Conservation (phyloP, 306 rosid genomes). For the Vigna mungo region DNA sequence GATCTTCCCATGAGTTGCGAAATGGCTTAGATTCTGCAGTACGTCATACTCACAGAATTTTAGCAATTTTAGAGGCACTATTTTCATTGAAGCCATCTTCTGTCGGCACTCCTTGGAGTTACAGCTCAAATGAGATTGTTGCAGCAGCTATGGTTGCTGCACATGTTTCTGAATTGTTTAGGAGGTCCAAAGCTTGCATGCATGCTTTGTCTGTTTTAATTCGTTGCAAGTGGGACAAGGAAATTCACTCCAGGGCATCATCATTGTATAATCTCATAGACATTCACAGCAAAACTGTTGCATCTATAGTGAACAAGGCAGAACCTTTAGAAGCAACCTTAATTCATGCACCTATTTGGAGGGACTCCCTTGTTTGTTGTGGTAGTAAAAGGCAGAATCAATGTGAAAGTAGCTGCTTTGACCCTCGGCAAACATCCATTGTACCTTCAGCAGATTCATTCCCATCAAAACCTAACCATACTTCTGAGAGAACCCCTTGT, state of each 20-base stretch:
- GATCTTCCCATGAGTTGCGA: conserved; percentile 63
- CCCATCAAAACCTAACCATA: conserved; percentile 52
- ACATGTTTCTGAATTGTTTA: conserved; percentile 91
- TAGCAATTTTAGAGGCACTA: conserved; percentile 89
- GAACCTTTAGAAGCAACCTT: conserved; percentile 91
- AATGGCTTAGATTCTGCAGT: conserved; percentile 81
- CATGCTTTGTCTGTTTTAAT: conserved; percentile 87
- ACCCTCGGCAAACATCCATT: conserved; percentile 60
- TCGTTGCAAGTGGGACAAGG: conserved; percentile 92
- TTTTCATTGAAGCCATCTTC: conserved; percentile 93
- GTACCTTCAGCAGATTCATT: conserved; percentile 45
- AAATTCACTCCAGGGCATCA: conserved; percentile 86
- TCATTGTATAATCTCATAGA: conserved; percentile 92
- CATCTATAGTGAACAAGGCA: conserved; percentile 87
- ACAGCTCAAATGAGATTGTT: conserved; percentile 95
- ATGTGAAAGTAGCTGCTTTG: conserved; percentile 58
- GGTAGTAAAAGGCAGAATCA: conserved; percentile 61
- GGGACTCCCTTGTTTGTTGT: conserved; percentile 53
- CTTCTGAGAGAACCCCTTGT: conserved; percentile 50
- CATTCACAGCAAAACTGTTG: conserved; percentile 91
- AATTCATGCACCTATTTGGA: conserved; percentile 66
- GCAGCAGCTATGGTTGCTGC: conserved; percentile 99
- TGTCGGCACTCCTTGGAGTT: conserved; percentile 97
- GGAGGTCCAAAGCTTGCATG: conserved; percentile 98
- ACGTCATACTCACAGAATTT: conserved; percentile 87